These are phyloP conservation scores for Skeletonema costatum DNA, from an alignment of 108 stramenopile species.

Conservation along the genomic window DNA sequence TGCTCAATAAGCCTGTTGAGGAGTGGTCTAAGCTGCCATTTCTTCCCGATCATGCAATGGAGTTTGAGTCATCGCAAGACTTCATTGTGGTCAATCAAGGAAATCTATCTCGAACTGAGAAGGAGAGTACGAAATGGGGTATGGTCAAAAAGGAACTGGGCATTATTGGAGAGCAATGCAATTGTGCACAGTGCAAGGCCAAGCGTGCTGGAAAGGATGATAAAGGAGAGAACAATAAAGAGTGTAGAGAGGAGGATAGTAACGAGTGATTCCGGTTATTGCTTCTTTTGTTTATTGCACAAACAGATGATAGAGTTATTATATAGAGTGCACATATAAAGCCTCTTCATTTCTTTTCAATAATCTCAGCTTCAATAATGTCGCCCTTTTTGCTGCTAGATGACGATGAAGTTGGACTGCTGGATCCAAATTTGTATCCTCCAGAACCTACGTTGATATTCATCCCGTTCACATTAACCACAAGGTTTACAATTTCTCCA, in stretches of 20 bases:
- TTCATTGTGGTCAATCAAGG: slow-evolving; percentile 15
- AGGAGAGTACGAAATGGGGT: slow-evolving; percentile 21
- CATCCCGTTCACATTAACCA: slow-evolving; percentile 56
- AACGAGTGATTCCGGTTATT: too few species aligned
- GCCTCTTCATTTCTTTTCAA: slow-evolving; percentile 59
- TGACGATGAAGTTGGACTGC: neutral
- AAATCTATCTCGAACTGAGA: slow-evolving; percentile 17
- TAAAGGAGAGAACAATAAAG: neutral
- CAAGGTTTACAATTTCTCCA: slow-evolving; percentile 53
- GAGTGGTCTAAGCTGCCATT: slow-evolving; percentile 52
- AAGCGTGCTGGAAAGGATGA: neutral
- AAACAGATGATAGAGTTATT: too few species aligned
- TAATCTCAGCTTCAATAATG: slow-evolving; percentile 78
- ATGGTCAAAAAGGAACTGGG: slow-evolving; percentile 41
- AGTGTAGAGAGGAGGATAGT: neutral
- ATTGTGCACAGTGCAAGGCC: slow-evolving; percentile 31
- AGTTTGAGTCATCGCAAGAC: slow-evolving; percentile 8
- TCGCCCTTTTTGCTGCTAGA: slow-evolving; percentile 46
- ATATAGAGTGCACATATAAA: too few species aligned
- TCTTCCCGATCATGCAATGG: slow-evolving; percentile 39
- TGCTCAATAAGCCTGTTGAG: slow-evolving; percentile 50
- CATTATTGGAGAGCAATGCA: slow-evolving; percentile 21
- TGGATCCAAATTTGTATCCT: too few species aligned
- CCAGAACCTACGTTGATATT: slow-evolving; percentile 39
- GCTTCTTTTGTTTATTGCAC: neutral